Evolutionary conservation across 768 basidiomycete genomes (phyloP).

Genomic region (Russula sp.): DNA sequence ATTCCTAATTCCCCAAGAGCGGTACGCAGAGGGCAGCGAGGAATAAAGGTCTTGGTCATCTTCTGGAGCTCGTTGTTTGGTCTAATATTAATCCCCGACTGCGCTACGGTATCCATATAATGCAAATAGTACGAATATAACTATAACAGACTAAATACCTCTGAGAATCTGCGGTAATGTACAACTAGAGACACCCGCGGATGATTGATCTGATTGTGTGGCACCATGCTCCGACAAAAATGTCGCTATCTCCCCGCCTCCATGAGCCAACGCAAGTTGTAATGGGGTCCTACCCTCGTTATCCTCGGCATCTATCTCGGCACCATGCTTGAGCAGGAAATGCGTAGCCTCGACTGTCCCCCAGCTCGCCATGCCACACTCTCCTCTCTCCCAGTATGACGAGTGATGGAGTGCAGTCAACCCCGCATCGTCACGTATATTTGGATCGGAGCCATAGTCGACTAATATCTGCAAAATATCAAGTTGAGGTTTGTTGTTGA

Average conservation of each 20-base stretch:
- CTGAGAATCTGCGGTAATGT: too few species aligned
- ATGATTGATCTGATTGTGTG: too few species aligned
- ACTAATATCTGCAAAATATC: neutral
- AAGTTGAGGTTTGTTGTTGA: neutral
- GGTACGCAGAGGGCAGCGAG: too few species aligned
- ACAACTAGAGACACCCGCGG: too few species aligned
- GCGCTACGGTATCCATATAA: too few species aligned
- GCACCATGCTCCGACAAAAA: neutral
- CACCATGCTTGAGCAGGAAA: neutral
- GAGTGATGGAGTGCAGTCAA: neutral
- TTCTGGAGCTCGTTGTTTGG: neutral
- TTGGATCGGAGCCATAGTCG: neutral
- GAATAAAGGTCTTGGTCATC: too few species aligned
- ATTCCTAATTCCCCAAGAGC: too few species aligned
- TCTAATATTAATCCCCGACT: neutral
- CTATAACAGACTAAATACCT: too few species aligned
- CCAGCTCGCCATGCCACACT: accelerated
- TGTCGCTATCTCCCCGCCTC: neutral
- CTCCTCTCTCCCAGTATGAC: too few species aligned
- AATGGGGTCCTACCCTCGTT: neutral
- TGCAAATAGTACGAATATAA: too few species aligned
- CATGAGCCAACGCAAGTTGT: neutral
- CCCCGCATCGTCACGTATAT: neutral
- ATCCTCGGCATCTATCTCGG: neutral
- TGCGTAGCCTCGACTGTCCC: neutral